phyloP scores from a whole-genome alignment of 2,329 filamentous ascomycete species.

The Botryotinia convoluta region DNA sequence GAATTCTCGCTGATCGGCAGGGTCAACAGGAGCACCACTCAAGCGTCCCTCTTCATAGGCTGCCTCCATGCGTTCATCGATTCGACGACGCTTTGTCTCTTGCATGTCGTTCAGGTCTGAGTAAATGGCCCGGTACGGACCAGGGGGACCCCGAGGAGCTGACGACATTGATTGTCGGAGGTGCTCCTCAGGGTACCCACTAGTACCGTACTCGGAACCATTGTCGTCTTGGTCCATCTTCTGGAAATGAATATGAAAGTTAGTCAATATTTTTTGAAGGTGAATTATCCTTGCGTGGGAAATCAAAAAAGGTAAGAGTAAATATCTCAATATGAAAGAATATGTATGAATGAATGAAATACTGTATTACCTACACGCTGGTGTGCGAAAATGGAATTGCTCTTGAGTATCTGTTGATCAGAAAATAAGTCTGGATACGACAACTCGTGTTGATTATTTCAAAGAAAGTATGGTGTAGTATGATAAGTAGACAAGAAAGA shows the following conservation, averaged over 20 bases:
- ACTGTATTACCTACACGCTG: neutral
- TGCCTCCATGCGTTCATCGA: neutral
- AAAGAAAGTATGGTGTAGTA: neutral
- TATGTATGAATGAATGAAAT: neutral
- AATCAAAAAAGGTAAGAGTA: neutral
- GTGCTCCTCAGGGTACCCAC: neutral
- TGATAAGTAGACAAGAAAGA: neutral
- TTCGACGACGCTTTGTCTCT: neutral
- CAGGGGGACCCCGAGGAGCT: neutral
- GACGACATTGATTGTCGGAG: neutral
- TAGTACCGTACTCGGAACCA: neutral
- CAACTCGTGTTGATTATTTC: too few species aligned
- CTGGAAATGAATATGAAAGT: neutral
- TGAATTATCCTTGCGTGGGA: neutral
- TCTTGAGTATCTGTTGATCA: neutral
- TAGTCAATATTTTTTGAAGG: neutral
- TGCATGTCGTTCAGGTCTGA: neutral
- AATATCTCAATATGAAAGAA: neutral
- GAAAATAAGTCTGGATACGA: neutral
- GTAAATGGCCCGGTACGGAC: conserved; percentile 12
- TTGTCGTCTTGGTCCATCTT: neutral
- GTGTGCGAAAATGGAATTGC: neutral
- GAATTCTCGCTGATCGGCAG: neutral
- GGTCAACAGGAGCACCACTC: neutral
- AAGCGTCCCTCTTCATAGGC: neutral